phyloP scores from a whole-genome alignment of 2,329 filamentous ascomycete species.

The Kalaharituber pfeilii region DNA sequence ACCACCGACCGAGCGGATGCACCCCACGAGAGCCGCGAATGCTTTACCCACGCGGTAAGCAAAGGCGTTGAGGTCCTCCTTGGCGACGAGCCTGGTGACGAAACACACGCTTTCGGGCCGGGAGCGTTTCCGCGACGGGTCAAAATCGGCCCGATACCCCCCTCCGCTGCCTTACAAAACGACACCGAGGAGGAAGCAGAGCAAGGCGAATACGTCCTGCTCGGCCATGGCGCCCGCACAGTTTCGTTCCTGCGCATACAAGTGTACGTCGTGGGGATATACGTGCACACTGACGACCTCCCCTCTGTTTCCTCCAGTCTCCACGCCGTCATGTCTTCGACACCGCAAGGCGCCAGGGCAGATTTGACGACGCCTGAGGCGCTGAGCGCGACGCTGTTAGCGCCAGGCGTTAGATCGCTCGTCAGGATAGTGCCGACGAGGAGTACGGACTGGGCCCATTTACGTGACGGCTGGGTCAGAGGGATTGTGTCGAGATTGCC shows the following conservation, averaged over 20 bases:
- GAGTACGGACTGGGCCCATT: constrained; percentile 83
- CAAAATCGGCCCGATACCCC: neutral
- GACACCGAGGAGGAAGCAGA: constrained; percentile 25
- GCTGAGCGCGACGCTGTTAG: neutral
- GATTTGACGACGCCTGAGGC: neutral
- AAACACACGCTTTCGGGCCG: neutral
- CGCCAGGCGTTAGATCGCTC: constrained; percentile 48
- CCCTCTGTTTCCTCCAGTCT: constrained; percentile 38
- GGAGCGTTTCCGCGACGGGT: neutral
- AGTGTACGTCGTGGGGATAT: constrained; percentile 88
- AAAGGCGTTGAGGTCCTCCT: neutral
- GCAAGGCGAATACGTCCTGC: constrained; percentile 59
- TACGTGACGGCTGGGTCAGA: constrained; percentile 79
- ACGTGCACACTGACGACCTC: constrained; percentile 71
- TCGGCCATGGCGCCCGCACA: constrained; percentile 72
- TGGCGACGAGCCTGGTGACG: neutral
- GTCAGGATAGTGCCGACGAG: constrained; percentile 78
- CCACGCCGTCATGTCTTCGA: constrained; percentile 4
- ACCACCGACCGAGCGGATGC: too few species aligned
- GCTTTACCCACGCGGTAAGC: neutral
- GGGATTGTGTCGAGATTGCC: constrained; percentile 45
- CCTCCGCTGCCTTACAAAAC: neutral
- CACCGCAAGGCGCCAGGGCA: neutral
- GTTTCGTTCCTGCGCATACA: constrained; percentile 81
- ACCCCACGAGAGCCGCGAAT: neutral